Evolutionary conservation across 176 grass and related monocot genomes (phyloP), one percentile per base, ranked within the genome.

Genomic region (Pharus latifolius): DNA sequence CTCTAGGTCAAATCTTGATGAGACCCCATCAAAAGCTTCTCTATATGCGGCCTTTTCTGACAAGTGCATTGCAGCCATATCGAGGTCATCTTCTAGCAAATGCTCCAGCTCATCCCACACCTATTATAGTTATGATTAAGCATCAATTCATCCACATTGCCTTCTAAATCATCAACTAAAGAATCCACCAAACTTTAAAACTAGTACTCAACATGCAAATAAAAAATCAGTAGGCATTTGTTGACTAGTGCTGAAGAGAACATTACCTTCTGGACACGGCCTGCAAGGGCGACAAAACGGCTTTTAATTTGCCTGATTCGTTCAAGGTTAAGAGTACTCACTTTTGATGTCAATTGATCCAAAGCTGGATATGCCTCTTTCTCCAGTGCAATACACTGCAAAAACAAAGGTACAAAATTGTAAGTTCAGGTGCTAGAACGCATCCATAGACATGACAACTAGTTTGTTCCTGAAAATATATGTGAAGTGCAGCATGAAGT

Each of bases 51-150:
- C 69, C 68, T 94, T 89, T 38, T 94, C 86, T 11, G 90, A 76
- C 11, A 94, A 60, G 78, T 89, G 79, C 86, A 89, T 58, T 23
- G 66, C 75, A 7, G 79, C 86, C 90, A 94, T 94, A 70, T 86
- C 90, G 30, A 79, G 58, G 34, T 78, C 90, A 41, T 94, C 86
- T 15, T 89, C 90, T 4, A 94, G 79, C 48, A 94, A 61, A 54
- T 89, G 86, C 42, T 94, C 90, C 0, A 94, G 79, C 55, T 94
- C 90, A 59, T 94, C 86, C 60, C 86, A 89, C 8, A 84, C 82
- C 90, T 94, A n/a, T n/a, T n/a, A n/a, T n/a, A n/a, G n/a, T n/a
- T n/a, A n/a, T n/a, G n/a, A n/a, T n/a, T n/a, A n/a, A n/a, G n/a
- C n/a, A n/a, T n/a, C n/a, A n/a, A n/a, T n/a, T n/a, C n/a, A n/a